A percentile compares a stretch with the other conserved stretches of the same genome.
Evolutionary conservation across 2,329 filamentous ascomycete species (phyloP).

Genomic region (Aspergillus fijiensis): DNA sequence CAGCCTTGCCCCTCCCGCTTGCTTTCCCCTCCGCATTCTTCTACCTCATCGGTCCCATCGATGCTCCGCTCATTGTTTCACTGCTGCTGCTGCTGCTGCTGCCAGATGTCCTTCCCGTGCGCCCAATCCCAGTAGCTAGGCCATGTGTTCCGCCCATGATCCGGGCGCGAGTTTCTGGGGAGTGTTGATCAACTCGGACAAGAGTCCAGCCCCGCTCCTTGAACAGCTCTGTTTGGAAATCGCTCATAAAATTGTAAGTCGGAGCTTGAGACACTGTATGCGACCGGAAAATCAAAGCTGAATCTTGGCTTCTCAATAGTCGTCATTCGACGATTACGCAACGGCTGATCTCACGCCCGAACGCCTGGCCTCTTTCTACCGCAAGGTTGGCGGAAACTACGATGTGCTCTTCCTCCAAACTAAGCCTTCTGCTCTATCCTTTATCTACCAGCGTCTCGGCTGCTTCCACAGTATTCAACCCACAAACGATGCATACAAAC

Average conservation of each 20-base stretch:
- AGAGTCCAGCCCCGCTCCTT: conserved; percentile 65
- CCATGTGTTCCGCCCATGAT: conserved; percentile 32
- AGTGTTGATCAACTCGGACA: conserved; percentile 63
- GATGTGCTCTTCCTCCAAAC: conserved; percentile 77
- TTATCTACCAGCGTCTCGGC: conserved; percentile 87
- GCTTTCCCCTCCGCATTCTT: neutral
- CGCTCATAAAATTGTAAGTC: conserved; percentile 67
- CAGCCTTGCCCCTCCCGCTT: neutral
- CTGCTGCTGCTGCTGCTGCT: conserved; percentile 8
- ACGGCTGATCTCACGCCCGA: conserved; percentile 54
- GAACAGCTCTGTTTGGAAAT: conserved; percentile 68
- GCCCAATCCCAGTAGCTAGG: conserved; percentile 17
- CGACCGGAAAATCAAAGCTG: neutral
- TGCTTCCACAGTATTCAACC: conserved; percentile 87
- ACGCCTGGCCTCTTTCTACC: conserved; percentile 77
- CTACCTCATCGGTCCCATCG: conserved; percentile 1
- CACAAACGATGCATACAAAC: conserved; percentile 64
- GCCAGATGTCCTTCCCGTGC: conserved; percentile 19
- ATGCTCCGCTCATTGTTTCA: conserved; percentile 15
- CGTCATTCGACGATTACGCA: conserved; percentile 33
- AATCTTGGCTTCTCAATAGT: conserved; percentile 9
- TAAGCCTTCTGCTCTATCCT: conserved; percentile 73
- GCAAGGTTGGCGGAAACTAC: conserved; percentile 71
- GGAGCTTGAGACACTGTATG: neutral
- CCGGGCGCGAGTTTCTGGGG: conserved; percentile 54